These are phyloP conservation scores for Tetracladium maxilliforme DNA, from an alignment of 2,329 filamentous ascomycete genomes.

Conservation along the genomic window DNA sequence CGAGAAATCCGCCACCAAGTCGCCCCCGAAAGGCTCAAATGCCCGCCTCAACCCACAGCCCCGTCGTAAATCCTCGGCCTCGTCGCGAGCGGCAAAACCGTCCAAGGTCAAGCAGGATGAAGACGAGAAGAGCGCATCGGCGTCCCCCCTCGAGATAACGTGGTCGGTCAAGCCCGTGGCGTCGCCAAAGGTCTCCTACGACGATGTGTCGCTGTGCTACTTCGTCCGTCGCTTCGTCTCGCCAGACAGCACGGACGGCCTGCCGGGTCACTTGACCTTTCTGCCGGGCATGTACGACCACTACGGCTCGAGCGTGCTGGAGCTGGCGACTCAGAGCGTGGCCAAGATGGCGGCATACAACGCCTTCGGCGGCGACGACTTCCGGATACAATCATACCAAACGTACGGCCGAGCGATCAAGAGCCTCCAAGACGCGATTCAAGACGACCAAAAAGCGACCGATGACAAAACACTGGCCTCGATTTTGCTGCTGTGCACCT, in stretches of 20 bases:
- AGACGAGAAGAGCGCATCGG: no score
- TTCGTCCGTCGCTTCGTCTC: constrained; percentile 18
- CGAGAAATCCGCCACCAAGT: constrained; percentile 1
- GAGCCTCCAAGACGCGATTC: constrained; percentile 13
- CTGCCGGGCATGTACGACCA: constrained; percentile 14
- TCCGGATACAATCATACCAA: constrained; percentile 12
- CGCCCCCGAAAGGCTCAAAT: no score
- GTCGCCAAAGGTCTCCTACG: constrained; percentile 8
- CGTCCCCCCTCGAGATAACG: neutral
- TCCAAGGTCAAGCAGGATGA: no score
- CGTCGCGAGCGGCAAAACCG: no score
- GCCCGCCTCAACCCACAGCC: no score
- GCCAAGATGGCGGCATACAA: constrained; percentile 19
- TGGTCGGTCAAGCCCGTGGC: constrained; percentile 1
- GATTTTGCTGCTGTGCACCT: constrained; percentile 15
- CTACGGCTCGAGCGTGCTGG: constrained; percentile 12
- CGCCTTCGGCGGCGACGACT: constrained; percentile 12
- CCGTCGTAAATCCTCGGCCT: no score
- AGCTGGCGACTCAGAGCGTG: constrained; percentile 16
- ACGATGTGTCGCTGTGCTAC: constrained; percentile 16
- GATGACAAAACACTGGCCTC: constrained; percentile 16
- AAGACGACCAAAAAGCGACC: constrained; percentile 9
- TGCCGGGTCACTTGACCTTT: constrained; percentile 17
- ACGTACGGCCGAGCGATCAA: constrained; percentile 14
- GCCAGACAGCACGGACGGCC: constrained; percentile 12